Base-by-base conservation (phyloP, 495 filamentous ascomycete species). In the Daldinia childiae region DNA sequence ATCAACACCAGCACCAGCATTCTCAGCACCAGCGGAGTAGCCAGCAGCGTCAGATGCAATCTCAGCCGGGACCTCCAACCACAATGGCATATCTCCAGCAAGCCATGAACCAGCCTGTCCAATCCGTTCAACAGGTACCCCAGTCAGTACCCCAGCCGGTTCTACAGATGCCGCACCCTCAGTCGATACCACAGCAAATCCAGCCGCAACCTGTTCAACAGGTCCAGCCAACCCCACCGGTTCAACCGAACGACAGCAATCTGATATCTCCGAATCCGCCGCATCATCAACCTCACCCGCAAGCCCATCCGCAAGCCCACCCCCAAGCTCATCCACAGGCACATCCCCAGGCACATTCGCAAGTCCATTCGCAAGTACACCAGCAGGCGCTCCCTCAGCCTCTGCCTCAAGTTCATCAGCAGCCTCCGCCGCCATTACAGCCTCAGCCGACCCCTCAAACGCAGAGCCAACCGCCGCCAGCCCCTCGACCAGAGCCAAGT, bases 381-480 rank as follows among this genome's bases (percentile, higher is more conserved):
- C 81, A 78, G 38, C 74, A 77, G 12, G 76, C 77, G 52, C 76
- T 84, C 77, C 34, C 82, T 74, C 54, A 84, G 75, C 39, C 80
- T 77, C 58, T 83, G 75, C 72, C 79, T 77, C 76, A 84, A 79
- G 73, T 83, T 77, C 64, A 82, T 68, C 62, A 78, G 74, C 76
- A 76, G 55, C 69, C 71, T n/a, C 68, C 72, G 45, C 67, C 62
- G 58, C 27, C 73, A 3, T 64, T 76, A 21, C 76, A 74, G 45
- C 63, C 76, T 12, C 76, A 78, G 57, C 66, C 76, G 52, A 69
- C 68, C 17, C 61, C 76, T 32, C 76, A 78, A 36, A 69, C 69
- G 43, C 76, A 73, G 15, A 65, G 30, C 32, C 76, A 74, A 58
- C 64, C 65, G 27, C 62, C 72, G 34, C 71, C 71, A n/a, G 64